Evolutionary conservation across 208 protist species (phyloP).

Genomic region (Crithidia mellificae): DNA sequence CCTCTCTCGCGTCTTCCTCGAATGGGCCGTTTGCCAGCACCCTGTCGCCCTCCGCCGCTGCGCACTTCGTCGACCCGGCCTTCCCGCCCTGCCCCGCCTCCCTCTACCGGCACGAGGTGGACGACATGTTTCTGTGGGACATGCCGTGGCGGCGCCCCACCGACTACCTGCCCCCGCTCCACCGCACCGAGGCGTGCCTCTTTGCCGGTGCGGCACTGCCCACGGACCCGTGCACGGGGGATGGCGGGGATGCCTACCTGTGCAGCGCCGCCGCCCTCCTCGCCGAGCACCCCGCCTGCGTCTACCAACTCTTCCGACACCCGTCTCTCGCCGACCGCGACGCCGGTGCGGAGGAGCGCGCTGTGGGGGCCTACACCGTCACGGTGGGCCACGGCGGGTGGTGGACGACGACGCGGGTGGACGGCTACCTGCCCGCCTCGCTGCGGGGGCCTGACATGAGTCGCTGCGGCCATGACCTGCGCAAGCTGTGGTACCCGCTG

Average conservation of each 20-base stretch:
- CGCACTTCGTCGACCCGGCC: slow-evolving; percentile 46
- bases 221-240: too few species aligned
- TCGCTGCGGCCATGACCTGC: slow-evolving; percentile 41
- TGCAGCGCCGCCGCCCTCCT: too few species aligned
- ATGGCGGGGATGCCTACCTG: too few species aligned
- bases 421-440: slow-evolving; percentile 62
- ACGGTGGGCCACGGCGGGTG: slow-evolving; percentile 49
- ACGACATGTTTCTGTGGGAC: too few species aligned
- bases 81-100: slow-evolving; percentile 40
- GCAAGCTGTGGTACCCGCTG: slow-evolving; percentile 74
- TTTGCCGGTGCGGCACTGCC: too few species aligned
- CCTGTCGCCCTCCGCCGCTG: too few species aligned
- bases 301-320: slow-evolving; percentile 40
- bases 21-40: too few species aligned
- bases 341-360: slow-evolving; percentile 21
- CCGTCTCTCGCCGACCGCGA: slow-evolving; percentile 29
- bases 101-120: too few species aligned
- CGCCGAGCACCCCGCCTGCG: slow-evolving; percentile 32
- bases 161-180: too few species aligned
- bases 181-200: too few species aligned
- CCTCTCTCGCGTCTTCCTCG: too few species aligned
- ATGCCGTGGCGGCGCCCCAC: too few species aligned
- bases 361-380: slow-evolving; percentile 43
- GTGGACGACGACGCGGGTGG: slow-evolving; percentile 52
- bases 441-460: slow-evolving; percentile 35